A percentile compares a stretch with the other conserved stretches of the same genome.
Evolutionary conservation across 2,329 filamentous ascomycete species (phyloP).

Genomic region (Pseudogymnoascus sp.): DNA sequence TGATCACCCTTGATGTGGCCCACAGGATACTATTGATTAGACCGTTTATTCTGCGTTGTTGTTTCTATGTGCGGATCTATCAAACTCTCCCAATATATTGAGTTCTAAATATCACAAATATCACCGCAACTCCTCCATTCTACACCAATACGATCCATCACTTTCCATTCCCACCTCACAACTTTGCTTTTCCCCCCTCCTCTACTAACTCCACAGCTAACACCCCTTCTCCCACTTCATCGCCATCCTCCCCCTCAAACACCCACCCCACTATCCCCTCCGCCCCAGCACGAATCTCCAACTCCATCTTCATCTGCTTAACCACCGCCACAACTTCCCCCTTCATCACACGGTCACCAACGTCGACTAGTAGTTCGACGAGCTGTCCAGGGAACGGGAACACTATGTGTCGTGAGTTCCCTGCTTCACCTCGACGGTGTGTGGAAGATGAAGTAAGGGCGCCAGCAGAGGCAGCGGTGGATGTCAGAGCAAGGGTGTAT

Average conservation of each 20-base stretch:
- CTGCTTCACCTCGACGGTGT: constrained; percentile 42
- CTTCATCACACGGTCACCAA: constrained; percentile 39
- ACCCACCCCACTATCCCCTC: constrained; percentile 22
- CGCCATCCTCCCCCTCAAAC: constrained; percentile 24
- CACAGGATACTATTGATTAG: not conserved
- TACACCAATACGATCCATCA: too few species aligned
- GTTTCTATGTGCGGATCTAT: not conserved
- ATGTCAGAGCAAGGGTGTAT: constrained; percentile 34
- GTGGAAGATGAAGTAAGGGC: constrained; percentile 38
- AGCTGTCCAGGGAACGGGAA: constrained; percentile 52
- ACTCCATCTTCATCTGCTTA: constrained; percentile 62
- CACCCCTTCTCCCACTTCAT: constrained; percentile 23
- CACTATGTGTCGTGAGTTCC: constrained; percentile 43
- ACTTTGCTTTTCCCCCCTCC: not conserved
- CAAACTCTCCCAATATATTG: not conserved
- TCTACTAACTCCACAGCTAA: constrained; percentile 15
- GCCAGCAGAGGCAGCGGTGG: constrained; percentile 39
- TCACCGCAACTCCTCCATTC: not conserved
- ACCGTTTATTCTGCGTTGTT: not conserved
- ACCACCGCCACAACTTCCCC: constrained; percentile 50
- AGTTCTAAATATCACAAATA: not conserved
- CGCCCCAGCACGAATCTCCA: constrained; percentile 43
- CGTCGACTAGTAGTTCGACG: constrained; percentile 49
- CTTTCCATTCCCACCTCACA: not conserved
- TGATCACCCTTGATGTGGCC: not conserved